Evolutionary conservation across 2,329 filamentous ascomycete species (phyloP), one percentile per base, ranked within the genome.

Genomic region (Diplodia mutila): DNA sequence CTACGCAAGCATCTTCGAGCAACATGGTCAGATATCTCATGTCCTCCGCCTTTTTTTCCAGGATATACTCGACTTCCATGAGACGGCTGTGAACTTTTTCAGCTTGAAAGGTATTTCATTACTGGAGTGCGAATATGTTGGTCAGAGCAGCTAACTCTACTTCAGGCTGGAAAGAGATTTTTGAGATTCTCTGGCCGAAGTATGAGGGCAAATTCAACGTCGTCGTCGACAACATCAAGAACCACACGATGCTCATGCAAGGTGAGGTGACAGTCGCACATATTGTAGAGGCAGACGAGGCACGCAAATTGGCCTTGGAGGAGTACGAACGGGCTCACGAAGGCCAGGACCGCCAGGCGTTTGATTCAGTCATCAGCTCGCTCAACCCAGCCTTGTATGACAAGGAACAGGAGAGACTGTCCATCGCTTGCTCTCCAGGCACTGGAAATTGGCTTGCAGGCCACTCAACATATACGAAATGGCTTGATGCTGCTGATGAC

Each of bases 51-150:
- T 80, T 5, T 79, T 80, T 53, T 80, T 73, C 70, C 70, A 71
- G 59, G 78, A 80, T 67, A 75, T 80, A 16, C 73, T 80, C 27
- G 75, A 79, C 49, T 75, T 80, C 66, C 76, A 80, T 66, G n/a
- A 69, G 1, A 69, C 76, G 37, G 68, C 71, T 1, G 68, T 80
- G 57, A 70, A 75, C 21, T 76, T 78, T 65, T 79, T 79, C 68
- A 72, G 65, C 14, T 68, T 70, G 70, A 77, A 78, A 69, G 73
- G 72, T 69, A 46, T n/a, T n/a, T n/a, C n/a, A n/a, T n/a, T n/a
- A n/a, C n/a, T n/a, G n/a, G n/a, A n/a, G n/a, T n/a, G n/a, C n/a
- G n/a, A n/a, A n/a, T n/a, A n/a, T 32, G 68, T 25, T 37, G 11
- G 11, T 11, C 4, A n/a, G 1, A 37, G 34, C 14, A 14, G 11